Evolutionary conservation across 768 basidiomycete species (phyloP), one percentile per base, ranked within the genome.

Genomic region (Clitopilus passeckerianus): DNA sequence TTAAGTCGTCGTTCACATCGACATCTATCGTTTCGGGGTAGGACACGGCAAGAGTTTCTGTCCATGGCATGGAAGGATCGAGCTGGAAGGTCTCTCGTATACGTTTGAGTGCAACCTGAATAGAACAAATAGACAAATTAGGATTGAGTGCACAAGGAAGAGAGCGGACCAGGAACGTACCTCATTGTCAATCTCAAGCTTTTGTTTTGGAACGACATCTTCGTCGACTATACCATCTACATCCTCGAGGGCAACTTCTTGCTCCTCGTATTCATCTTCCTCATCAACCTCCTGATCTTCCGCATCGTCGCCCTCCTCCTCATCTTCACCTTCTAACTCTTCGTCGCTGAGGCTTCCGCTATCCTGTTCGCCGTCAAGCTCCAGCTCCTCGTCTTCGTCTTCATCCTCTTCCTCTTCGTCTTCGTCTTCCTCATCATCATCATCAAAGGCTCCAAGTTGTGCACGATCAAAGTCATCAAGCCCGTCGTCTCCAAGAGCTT

Each of bases 1-100:
- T 90, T 23, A 99, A 80, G 72, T 98, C 96, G 71, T 95, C 90
- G 56, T 90, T 72, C 23, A 93, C 86, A 63, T 93, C 89, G 33
- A 86, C 87, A 3, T 87, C 81, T 58, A 92, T 87, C 18, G 80
- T 79, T 59, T 89, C 75, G 5, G 93, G 89, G 71, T 86, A 94
- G 24, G 86, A 76, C 5, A 94, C 68, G 0, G 80, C 77, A 0
- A 95, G 78, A 0, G 91, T 93, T 69, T 95, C 92, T 56, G 91
- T 91, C 92, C 92, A 94, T 16, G 90, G 82, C 52, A 93, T 71
- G 60, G 84, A 84, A 24, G 85, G 75, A 65, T 91, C 89, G 10
- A 94, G 80, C 65, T 86, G 80, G 22, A 93, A 91, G 12, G 82
- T 78, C 63, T 90, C 86, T 41, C 89, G 85, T 64, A 95, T 93